phyloP scores from a whole-genome alignment of 495 filamentous ascomycete genomes.

The Hypoxylon crocopeplum region DNA sequence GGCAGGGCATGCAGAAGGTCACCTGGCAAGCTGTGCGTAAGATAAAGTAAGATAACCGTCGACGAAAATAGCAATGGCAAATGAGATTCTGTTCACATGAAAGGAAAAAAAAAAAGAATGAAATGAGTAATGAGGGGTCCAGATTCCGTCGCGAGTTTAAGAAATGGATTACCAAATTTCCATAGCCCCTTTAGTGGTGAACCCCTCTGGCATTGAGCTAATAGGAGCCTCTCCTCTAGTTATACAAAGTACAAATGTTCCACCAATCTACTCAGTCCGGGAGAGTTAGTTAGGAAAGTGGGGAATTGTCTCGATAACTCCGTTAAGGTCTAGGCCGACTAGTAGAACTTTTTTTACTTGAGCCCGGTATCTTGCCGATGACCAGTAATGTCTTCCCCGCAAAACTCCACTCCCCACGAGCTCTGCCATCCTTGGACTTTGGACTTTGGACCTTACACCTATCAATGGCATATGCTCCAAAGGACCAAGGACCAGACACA shows the following conservation, averaged over 20 bases:
- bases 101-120: conserved; percentile 1
- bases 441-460: no score
- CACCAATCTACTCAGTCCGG: conserved; percentile 25
- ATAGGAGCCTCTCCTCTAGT: conserved; percentile 22
- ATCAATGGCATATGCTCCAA: no score
- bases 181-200: not conserved
- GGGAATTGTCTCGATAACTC: not conserved
- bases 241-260: conserved; percentile 25
- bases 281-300: conserved; percentile 13
- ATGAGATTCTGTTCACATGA: conserved; percentile 19
- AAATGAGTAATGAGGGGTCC: conserved; percentile 23
- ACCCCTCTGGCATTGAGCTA: conserved; percentile 12
- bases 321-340: no score
- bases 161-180: conserved; percentile 32
- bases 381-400: conserved; percentile 15
- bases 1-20: conserved; percentile 28
- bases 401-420: conserved; percentile 28
- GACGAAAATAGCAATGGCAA: conserved; percentile 22
- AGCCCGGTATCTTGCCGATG: conserved; percentile 25
- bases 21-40: conserved; percentile 25
- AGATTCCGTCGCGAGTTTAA: conserved; percentile 1
- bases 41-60: conserved; percentile 7
- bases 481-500: no score
- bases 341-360: not conserved
- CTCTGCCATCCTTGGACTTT: conserved; percentile 4